Evolutionary conservation across 805 yeast genomes (phyloP), one percentile per base, ranked within the genome.

Genomic region (Schizosaccharomyces pombe): DNA sequence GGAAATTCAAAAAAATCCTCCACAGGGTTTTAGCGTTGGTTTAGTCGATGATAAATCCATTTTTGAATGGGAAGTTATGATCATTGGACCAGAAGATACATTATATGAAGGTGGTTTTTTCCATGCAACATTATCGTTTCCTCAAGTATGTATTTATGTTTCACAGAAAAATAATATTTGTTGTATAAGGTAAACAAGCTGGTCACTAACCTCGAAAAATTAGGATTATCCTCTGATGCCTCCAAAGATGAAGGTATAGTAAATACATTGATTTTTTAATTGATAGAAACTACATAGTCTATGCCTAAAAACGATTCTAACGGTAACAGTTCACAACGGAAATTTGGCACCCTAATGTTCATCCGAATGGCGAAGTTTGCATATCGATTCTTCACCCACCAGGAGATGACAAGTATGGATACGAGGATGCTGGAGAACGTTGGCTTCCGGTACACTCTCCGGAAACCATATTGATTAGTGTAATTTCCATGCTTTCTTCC

Each of bases 401-500:
- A 0, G 95, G 94, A 8, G 89, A 83, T 60, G 95, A 85, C 66
- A 93, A 93, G 30, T 74, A 81, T 62, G 85, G 80, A 66, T 84
- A 85, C 65, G 95, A 85, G 63, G 69, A 82, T 47, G 87, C 93
- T 0, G 93, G 61, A 62, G 95, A 85, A 65, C 71, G 94, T 59
- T 85, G 95, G 95, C 78, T 86, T 1, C 95, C 95, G 0, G 85
- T 85, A 9, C 95, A 85, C 63, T 81, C 89, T 62, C 80, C 85
- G 14, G 95, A 85, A 66, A 85, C 85, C 68, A 85, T 85, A 55
- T 67, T 85, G 57, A 67, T 85, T 57, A 81, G 89, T 66, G 93
- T 85, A 32, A 75, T 83, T 69, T 80, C 89, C 57, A 83, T 85
- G 93, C 69, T 85, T 57, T 86, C 91, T 28, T 91, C 78, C 12